Evolutionary conservation across 257 asterid species (phyloP).

Genomic region (Datura wrightii): DNA sequence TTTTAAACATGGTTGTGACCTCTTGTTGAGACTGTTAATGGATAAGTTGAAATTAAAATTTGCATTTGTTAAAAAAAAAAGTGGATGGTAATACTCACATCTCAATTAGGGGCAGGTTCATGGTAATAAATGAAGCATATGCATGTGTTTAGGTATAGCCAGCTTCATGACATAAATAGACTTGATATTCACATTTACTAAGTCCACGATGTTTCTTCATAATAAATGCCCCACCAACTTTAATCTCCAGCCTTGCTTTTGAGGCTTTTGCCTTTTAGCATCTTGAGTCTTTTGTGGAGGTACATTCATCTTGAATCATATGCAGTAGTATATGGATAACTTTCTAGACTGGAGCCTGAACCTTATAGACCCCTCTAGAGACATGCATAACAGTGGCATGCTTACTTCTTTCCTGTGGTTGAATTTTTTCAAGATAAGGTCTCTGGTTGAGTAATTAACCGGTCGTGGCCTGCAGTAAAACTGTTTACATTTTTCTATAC

Average conservation of each 20-base stretch:
- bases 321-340: neutral
- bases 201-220: neutral
- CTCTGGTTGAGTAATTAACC: constrained; percentile 1
- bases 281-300: constrained; percentile 18
- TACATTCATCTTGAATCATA: constrained; percentile 23
- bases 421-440: neutral
- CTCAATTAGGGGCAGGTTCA: neutral
- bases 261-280: constrained; percentile 7
- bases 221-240: neutral
- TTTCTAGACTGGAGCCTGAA: constrained; percentile 22
- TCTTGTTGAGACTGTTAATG: neutral
- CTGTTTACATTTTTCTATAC: neutral
- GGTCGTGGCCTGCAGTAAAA: constrained; percentile 1
- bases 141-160: neutral
- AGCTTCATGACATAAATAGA: constrained; percentile 26
- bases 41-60: constrained; percentile 15
- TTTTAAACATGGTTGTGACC: constrained; percentile 25
- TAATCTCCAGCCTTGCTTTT: constrained; percentile 20
- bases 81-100: neutral
- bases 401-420: neutral
- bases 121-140: neutral
- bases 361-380: neutral
- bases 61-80: constrained; percentile 1
- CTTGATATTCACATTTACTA: constrained; percentile 7
- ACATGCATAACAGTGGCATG: constrained; percentile 2